A percentile compares a stretch with the other conserved stretches of the same genome.
Evolutionary conservation across 495 filamentous ascomycete species (phyloP).

Genomic region (Podospora fimiseda): DNA sequence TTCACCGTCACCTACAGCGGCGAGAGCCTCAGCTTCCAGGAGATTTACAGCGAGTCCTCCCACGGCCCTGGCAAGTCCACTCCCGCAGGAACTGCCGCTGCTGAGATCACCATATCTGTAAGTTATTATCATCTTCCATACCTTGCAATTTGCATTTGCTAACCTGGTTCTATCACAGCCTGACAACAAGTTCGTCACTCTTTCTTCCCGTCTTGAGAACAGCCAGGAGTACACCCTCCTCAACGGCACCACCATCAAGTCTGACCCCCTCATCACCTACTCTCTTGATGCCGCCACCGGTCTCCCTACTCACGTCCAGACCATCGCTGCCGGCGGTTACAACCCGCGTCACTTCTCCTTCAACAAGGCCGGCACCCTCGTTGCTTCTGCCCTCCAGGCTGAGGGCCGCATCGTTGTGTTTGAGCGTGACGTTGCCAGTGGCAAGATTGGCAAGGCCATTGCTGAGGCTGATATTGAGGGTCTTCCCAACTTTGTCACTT

Average conservation of each 20-base stretch:
- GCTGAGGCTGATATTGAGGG: conserved; percentile 45
- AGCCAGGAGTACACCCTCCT: conserved; percentile 41
- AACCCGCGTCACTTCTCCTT: conserved; percentile 61
- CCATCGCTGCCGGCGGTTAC: conserved; percentile 51
- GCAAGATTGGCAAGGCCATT: conserved; percentile 47
- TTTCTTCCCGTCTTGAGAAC: conserved; percentile 56
- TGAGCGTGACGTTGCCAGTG: conserved; percentile 48
- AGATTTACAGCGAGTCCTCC: conserved; percentile 38
- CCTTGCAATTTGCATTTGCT: neutral
- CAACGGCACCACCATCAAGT: conserved; percentile 39
- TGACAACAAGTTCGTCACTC: conserved; percentile 53
- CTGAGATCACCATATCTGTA: conserved; percentile 57
- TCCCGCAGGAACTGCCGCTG: conserved; percentile 40
- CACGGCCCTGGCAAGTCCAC: conserved; percentile 35
- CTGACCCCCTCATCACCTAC: conserved; percentile 42
- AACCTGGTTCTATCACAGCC: conserved; percentile 32
- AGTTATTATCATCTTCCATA: conserved; percentile 18
- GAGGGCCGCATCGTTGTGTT: conserved; percentile 56
- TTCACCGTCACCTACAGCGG: conserved; percentile 53
- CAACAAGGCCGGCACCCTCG: conserved; percentile 53
- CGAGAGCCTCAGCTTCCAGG: conserved; percentile 38
- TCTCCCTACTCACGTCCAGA: conserved; percentile 42
- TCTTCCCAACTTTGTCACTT: conserved; percentile 53
- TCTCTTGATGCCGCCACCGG: conserved; percentile 44
- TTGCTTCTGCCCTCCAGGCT: conserved; percentile 57